Evolutionary conservation across 2,329 filamentous ascomycete genomes (phyloP).

Genomic region (Calonectria pteridis): DNA sequence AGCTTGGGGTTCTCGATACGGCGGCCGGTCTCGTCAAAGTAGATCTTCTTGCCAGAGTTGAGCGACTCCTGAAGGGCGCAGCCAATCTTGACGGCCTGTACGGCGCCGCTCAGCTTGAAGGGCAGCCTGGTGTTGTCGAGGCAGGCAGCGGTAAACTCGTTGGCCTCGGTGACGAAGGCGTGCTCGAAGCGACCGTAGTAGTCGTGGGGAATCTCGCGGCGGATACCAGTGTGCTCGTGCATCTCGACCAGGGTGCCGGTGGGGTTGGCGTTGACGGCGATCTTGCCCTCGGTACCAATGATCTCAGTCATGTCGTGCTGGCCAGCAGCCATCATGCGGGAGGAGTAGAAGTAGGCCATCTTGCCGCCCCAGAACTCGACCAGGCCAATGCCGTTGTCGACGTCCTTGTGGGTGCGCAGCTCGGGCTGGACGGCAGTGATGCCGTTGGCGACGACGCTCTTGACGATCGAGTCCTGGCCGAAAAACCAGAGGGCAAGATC

Average conservation of each 20-base stretch:
- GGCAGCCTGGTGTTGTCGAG: conserved; percentile 69
- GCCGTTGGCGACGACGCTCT: conserved; percentile 47
- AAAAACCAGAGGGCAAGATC: conserved; percentile 52
- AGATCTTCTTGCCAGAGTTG: conserved; percentile 67
- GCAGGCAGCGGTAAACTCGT: conserved; percentile 72
- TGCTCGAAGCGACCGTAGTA: conserved; percentile 75
- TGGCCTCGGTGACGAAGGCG: conserved; percentile 73
- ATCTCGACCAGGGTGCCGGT: conserved; percentile 66
- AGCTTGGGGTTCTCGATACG: conserved; percentile 40
- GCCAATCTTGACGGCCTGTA: conserved; percentile 72
- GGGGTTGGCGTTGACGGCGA: conserved; percentile 72
- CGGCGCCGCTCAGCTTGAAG: conserved; percentile 68
- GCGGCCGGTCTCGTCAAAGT: conserved; percentile 64
- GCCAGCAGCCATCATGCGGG: conserved; percentile 77
- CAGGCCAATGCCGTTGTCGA: conserved; percentile 60
- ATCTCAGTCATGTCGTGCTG: conserved; percentile 78
- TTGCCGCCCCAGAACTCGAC: conserved; percentile 75
- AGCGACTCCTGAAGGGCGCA: conserved; percentile 70
- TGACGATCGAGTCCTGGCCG: conserved; percentile 47
- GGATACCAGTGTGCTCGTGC: conserved; percentile 61
- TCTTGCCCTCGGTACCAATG: conserved; percentile 75
- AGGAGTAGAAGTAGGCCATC: conserved; percentile 74
- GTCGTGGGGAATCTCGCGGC: conserved; percentile 70
- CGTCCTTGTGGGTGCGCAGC: conserved; percentile 48
- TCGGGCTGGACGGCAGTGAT: conserved; percentile 50